phyloP scores from a whole-genome alignment of 192 early-diverging fungal genomes.

The Podila verticillata region DNA sequence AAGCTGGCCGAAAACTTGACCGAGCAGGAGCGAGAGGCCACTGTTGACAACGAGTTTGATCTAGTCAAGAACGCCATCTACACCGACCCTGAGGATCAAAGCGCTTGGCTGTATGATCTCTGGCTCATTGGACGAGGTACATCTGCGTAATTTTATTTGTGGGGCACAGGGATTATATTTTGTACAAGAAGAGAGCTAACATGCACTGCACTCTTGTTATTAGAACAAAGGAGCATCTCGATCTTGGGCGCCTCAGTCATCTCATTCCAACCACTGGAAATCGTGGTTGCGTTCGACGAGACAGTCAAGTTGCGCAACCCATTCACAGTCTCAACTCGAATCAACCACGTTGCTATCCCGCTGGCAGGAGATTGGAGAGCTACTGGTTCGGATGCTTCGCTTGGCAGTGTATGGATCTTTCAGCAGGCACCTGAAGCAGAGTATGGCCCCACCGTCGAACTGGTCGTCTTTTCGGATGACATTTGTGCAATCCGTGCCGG shows the following conservation, averaged over 20 bases:
- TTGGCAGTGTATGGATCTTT: slow-evolving; percentile 42
- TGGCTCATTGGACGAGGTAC: slow-evolving; percentile 86
- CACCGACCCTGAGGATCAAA: slow-evolving; percentile 97
- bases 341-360: slow-evolving; percentile 21
- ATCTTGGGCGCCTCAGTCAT: slow-evolving; percentile 45
- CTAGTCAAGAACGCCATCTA: slow-evolving; percentile 91
- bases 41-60: slow-evolving; percentile 73
- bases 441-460: slow-evolving; percentile 42
- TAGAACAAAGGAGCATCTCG: slow-evolving; percentile 40
- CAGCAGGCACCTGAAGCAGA: slow-evolving; percentile 17
- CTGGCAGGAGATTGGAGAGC: slow-evolving; percentile 48
- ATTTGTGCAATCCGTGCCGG: slow-evolving; percentile 26
- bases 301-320: slow-evolving; percentile 24
- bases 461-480: slow-evolving; percentile 34
- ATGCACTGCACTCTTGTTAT: not conserved
- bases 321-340: slow-evolving; percentile 26
- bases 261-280: slow-evolving; percentile 35
- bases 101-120: slow-evolving; percentile 96
- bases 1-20: slow-evolving; percentile 55
- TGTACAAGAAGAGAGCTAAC: not conserved
- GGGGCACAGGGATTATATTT: not conserved
- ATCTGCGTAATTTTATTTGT: not conserved
- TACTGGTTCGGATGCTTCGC: slow-evolving; percentile 23
- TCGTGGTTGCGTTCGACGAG: slow-evolving; percentile 55
- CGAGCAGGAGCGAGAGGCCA: slow-evolving; percentile 50